Conservation (phyloP, 2,329 filamentous ascomycete genomes). For the Fusarium decemcellulare region DNA sequence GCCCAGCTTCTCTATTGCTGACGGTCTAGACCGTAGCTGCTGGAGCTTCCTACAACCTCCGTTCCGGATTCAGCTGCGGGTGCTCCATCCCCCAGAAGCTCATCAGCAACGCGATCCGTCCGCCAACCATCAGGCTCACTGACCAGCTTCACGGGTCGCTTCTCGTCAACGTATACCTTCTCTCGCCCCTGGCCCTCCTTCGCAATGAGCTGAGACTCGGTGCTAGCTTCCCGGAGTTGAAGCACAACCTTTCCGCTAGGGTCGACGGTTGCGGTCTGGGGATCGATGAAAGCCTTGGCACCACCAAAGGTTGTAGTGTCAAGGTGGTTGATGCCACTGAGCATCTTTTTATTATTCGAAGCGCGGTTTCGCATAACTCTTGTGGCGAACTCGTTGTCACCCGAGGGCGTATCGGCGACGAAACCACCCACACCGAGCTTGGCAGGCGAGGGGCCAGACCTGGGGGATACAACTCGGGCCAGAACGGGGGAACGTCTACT, state of each 20-base stretch:
- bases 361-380: constrained; percentile 37
- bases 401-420: constrained; percentile 58
- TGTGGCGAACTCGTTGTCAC: constrained; percentile 60
- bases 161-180: constrained; percentile 50
- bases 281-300: constrained; percentile 67
- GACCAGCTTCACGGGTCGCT: constrained; percentile 30
- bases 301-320: constrained; percentile 66
- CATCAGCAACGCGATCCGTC: constrained; percentile 45
- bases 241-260: constrained; percentile 65
- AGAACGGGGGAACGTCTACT: constrained; percentile 62
- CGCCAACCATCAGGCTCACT: constrained; percentile 38
- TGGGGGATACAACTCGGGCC: constrained; percentile 66
- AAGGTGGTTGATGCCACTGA: constrained; percentile 56
- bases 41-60: constrained; percentile 52
- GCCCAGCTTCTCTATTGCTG: constrained; percentile 34
- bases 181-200: constrained; percentile 60
- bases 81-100: constrained; percentile 43
- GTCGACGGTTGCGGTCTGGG: constrained; percentile 61
- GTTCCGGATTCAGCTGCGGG: constrained; percentile 61
- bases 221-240: constrained; percentile 56
- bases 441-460: constrained; percentile 50
- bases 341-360: constrained; percentile 43
- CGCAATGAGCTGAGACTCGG: constrained; percentile 59
- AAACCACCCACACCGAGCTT: constrained; percentile 71
- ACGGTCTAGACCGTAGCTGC: constrained; percentile 55